Base-by-base conservation (phyloP, 2,329 filamentous ascomycete species). In the Lecanoromycetidae sp. region DNA sequence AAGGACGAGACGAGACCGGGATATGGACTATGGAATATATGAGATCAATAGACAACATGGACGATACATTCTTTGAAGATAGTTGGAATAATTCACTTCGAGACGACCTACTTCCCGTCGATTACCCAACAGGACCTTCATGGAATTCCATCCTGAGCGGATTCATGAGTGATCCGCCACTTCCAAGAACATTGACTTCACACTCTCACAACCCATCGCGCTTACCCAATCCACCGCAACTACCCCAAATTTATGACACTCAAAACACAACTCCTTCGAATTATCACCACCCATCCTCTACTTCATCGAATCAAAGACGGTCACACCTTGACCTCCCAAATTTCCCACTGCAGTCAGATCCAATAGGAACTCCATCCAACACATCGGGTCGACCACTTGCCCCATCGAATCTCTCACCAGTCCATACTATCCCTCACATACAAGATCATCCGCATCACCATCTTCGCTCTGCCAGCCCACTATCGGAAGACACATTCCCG, bases 291-390 rank as follows among this genome's bases (percentile, higher is more conserved):
- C 26, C 26, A 9, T 22, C 26, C 6, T 26, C 38, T 15, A 15
- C 20, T 1, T 37, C 46, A 30, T 17, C 39, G 13, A 44, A 23
- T 4, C 32, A 40, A 33, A 38, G 22, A 4, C 40, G 23, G 36
- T 49, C 47, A 6, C 47, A 49, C 17, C 36, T 49, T 40, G 47
- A 49, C 30, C 47, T 37, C n/a, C 47, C 47, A 15, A 49, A 49
- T 19, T 49, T 49, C n/a, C 47, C 47, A n/a, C 42, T 49, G 10
- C 44, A 46, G 23, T 37, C 35, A 25, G 44, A 38, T 10, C 44
- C 44, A 5, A n/a, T 46, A 19, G 44, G 35, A 15, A 30, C 32
- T 30, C 23, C 19, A 3, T 39, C 44, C 35, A 46, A 46, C 27
- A 25, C 27, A 20, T 46, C 44, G 26, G 44, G 44, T 23, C 44